Evolutionary conservation across 1,284 basidiomycete species (phyloP), one percentile per base, ranked within the genome.

Genomic region (Ceratobasidium sp.): DNA sequence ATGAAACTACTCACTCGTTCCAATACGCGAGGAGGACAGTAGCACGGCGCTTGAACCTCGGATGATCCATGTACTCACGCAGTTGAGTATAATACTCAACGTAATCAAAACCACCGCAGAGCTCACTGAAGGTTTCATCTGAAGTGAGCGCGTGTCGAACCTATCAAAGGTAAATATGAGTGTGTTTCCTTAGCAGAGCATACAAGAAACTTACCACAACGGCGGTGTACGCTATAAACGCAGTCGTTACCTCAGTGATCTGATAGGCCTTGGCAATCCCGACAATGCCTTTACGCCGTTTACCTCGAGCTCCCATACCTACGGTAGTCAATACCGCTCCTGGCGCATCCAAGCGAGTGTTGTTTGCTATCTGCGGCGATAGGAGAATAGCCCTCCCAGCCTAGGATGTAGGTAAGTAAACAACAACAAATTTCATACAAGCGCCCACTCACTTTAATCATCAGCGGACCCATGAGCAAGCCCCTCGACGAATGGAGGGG

Each of bases 1-100:
- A 33, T 33, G 33, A n/a, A n/a, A n/a, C n/a, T 33, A 68, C 66
- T 54, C 28, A 68, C 66, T 46, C 20, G 20, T 68, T 68, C 66
- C 66, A 68, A 1, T 12, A 52, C 9, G 10, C 50, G 1, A 68
- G 2, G 5, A 68, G 26, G 0, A 23, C n/a, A 3, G 28, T 1
- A 20, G 50, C 7, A n/a, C 50, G 9, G 10, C 1, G 26, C 48
- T 2, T 9, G 44, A 42, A 54, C 26, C 10, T 28, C 4, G 66
- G 48, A 2, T n/a, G 23, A 20, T 68, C 46, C 6, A 68, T 28
- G 26, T 38, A 68, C 20, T 10, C 20, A n/a, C 46, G 28, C 13
- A 68, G 12, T 26, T 68, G 20, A 13, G 26, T 46, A 54, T 68
- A 68, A 28, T 15, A 68, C 3, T 26, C 28, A 17, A 33, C 23